phyloP scores from a whole-genome alignment of 108 stramenopile species.

The Chaetoceros muelleri region DNA sequence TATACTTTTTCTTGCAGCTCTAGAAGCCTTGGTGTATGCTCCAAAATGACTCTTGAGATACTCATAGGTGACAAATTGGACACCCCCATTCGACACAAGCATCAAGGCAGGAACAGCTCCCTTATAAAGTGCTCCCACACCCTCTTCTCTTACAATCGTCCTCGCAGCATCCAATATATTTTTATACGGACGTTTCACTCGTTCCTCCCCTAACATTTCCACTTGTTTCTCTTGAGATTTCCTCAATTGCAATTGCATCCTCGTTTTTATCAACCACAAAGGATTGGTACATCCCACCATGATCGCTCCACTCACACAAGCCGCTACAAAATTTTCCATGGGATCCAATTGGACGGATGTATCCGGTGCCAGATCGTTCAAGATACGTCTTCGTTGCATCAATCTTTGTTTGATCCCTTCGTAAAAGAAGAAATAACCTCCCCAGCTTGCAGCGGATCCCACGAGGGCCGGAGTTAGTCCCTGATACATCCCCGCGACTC shows the following conservation, averaged over 20 bases:
- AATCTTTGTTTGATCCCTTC: conserved; percentile 74
- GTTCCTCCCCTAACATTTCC: conserved; percentile 5
- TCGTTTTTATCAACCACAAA: conserved; percentile 95
- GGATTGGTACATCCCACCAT: conserved; percentile 97
- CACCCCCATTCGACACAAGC: conserved; percentile 92
- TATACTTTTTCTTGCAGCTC: conserved; percentile 10
- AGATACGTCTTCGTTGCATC: conserved; percentile 13
- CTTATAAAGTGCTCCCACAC: conserved; percentile 85
- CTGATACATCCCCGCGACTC: conserved; percentile 77
- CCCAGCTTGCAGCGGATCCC: conserved; percentile 91
- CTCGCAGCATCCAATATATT: conserved; percentile 54
- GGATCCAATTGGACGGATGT: conserved; percentile 24
- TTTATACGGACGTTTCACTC: conserved; percentile 49
- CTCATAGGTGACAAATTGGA: conserved; percentile 96
- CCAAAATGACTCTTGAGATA: conserved; percentile 73
- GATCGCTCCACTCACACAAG: conserved; percentile 60
- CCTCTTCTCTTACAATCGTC: conserved; percentile 89
- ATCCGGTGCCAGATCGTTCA: conserved; percentile 1
- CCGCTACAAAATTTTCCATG: conserved; percentile 53
- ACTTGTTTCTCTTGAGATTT: conserved; percentile 14
- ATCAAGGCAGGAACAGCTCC: conserved; percentile 89
- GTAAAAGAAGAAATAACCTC: conserved; percentile 96
- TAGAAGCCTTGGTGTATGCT: conserved; percentile 21
- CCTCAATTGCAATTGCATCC: conserved; percentile 92
- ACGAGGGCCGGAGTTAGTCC: conserved; percentile 88